Evolutionary conservation across 371 early-diverging fungal species (phyloP).

Genomic region (Mortierella sp.): DNA sequence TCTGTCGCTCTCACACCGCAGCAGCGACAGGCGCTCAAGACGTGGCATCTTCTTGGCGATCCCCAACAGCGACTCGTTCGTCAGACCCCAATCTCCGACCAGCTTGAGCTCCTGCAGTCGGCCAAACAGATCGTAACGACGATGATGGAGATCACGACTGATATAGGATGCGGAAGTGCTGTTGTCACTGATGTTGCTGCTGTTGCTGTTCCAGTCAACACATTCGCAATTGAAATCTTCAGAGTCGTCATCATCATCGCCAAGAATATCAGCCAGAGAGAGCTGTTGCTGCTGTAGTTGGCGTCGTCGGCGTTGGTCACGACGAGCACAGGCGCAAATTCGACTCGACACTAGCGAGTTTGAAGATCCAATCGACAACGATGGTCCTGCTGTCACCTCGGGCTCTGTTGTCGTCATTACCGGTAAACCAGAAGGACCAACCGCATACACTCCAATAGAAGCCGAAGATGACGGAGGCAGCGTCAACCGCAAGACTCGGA

Average conservation of each 20-base stretch:
- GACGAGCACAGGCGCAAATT: background rate
- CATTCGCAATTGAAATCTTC: background rate
- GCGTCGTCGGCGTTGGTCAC: background rate
- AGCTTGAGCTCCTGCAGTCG: constrained; percentile 32
- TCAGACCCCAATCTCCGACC: constrained; percentile 39
- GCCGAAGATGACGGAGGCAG: constrained; percentile 14
- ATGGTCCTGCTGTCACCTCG: background rate
- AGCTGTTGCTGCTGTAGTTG: background rate
- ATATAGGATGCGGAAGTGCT: background rate
- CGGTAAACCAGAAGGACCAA: background rate
- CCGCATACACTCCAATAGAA: background rate
- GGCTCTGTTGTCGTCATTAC: background rate
- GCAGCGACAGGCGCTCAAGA: constrained; percentile 24
- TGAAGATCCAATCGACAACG: background rate
- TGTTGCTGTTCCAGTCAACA: background rate
- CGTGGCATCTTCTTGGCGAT: constrained; percentile 27
- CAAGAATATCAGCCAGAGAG: constrained; percentile 15
- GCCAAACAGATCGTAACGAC: background rate
- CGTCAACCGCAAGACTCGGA: constrained; percentile 27
- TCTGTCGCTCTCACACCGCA: constrained; percentile 24
- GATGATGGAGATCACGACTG: background rate
- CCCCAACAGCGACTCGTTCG: constrained; percentile 20
- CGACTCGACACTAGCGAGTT: background rate
- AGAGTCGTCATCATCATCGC: background rate
- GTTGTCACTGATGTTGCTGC: no score